These are phyloP conservation scores for Puccinia horiana DNA, from an alignment of 1,284 basidiomycete genomes.

Conservation along the genomic window DNA sequence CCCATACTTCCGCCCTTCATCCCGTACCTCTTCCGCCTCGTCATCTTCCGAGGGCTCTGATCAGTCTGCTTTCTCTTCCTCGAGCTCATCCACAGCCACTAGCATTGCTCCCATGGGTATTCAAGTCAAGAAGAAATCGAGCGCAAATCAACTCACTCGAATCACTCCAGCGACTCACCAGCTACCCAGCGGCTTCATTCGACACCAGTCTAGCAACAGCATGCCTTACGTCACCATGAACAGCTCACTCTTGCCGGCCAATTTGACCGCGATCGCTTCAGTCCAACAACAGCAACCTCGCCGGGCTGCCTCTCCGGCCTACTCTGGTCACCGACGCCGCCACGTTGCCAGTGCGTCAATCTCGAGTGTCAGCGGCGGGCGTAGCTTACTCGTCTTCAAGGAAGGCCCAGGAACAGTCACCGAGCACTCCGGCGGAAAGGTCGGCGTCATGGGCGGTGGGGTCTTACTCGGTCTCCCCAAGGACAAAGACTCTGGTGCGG, in stretches of 20 bases:
- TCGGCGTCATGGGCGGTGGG: slow-evolving; percentile 57
- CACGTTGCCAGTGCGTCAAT: slow-evolving; percentile 29
- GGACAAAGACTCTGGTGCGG: neutral
- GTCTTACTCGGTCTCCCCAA: slow-evolving; percentile 54
- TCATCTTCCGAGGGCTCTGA: slow-evolving; percentile 45
- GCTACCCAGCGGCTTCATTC: neutral
- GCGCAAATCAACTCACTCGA: neutral
- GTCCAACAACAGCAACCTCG: neutral
- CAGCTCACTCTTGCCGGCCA: neutral
- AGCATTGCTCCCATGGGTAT: slow-evolving; percentile 10
- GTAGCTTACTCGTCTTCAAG: slow-evolving; percentile 28
- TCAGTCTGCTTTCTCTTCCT: slow-evolving; percentile 32
- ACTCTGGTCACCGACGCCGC: neutral
- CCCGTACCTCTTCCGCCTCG: slow-evolving; percentile 33
- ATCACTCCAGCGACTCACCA: neutral
- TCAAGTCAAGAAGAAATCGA: slow-evolving; percentile 4
- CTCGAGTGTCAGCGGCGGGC: slow-evolving; percentile 27
- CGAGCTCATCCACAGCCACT: slow-evolving; percentile 22
- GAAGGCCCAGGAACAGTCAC: slow-evolving; percentile 51
- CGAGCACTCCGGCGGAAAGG: slow-evolving; percentile 57
- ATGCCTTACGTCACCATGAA: slow-evolving; percentile 6
- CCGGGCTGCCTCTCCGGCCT: slow-evolving; percentile 15
- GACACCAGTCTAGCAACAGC: slow-evolving; percentile 31
- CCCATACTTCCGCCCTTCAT: slow-evolving; percentile 17
- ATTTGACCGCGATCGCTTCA: neutral